Evolutionary conservation across 164 flowering plant species (phyloP), one percentile per base, ranked within the genome.

Genomic region (Magnolia sinica): DNA sequence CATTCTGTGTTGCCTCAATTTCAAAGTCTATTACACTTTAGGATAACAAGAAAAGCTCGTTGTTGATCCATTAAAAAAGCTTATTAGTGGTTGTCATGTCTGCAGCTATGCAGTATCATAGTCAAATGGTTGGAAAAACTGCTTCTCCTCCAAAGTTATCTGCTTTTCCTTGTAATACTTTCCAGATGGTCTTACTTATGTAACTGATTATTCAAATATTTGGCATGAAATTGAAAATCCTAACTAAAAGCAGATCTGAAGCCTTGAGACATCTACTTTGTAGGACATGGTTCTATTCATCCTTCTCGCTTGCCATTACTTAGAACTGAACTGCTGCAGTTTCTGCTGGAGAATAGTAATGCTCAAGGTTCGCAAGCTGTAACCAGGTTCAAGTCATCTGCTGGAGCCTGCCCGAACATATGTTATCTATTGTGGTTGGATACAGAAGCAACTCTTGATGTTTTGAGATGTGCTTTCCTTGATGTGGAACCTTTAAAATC

Each of bases 361-460:
- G 81, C 80, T 68, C 81, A 71, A 59, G 84, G 79, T 76, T 77
- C 85, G 58, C 74, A 83, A 76, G 77, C 74, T 59, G 79, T 64
- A 55, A 31, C 84, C 78, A 81, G 76, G 71, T 78, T 81, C 59
- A 82, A 71, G 78, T 72, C 82, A 19, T 79, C 84, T 11, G 52
- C 74, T 76, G 82, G 78, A 69, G 14, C 84, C 68, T 83, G 76
- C 77, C 81, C 83, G 59, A 93, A 96, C 78, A 80, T 96, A 66
- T 87, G 85, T 77, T 84, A 86, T 86, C 89, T 96, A 64, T 82
- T 96, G 75, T 85, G 88, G 82, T 82, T 96, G 83, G 97, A 96
- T 79, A 94, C 94, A 58, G 98, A 91, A 84, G 96, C 98, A 72
- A 89, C 96, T 77, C 85, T 96, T 79, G 93, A 92, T 79, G 98